phyloP scores from a whole-genome alignment of 192 early-diverging fungal species.

The Pilaira anomala region DNA sequence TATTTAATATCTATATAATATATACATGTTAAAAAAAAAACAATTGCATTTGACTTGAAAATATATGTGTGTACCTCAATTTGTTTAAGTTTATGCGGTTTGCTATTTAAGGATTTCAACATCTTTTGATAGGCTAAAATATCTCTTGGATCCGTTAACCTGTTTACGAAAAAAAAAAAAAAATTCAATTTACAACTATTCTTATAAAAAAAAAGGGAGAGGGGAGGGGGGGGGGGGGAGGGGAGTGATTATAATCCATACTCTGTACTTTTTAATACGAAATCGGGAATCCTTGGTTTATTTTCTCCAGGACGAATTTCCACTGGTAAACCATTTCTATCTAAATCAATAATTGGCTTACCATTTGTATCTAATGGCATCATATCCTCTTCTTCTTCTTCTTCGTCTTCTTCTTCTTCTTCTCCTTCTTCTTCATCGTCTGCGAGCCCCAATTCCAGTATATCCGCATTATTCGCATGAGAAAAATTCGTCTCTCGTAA shows the following conservation, averaged over 20 bases:
- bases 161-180: background rate
- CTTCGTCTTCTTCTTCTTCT: constrained; percentile 17
- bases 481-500: no score
- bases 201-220: no score
- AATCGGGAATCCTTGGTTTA: constrained; percentile 32
- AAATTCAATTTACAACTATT: no score
- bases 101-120: background rate
- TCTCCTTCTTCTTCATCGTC: constrained; percentile 23
- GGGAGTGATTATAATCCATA: background rate
- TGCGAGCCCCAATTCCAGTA: no score
- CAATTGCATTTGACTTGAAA: no score
- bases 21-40: background rate
- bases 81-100: background rate
- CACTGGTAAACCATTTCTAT: constrained; percentile 16
- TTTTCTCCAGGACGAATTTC: constrained; percentile 27
- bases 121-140: background rate
- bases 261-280: constrained; percentile 21
- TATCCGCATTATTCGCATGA: background rate
- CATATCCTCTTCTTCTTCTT: constrained; percentile 3
- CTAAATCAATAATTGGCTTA: background rate
- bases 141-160: background rate
- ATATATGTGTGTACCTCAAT: background rate
- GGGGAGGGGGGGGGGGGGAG: no score
- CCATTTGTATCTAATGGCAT: background rate
- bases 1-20: background rate